Evolutionary conservation across 208 protist genomes (phyloP), one percentile per base, ranked within the genome.

Genomic region (Wallacemonas sp.): DNA sequence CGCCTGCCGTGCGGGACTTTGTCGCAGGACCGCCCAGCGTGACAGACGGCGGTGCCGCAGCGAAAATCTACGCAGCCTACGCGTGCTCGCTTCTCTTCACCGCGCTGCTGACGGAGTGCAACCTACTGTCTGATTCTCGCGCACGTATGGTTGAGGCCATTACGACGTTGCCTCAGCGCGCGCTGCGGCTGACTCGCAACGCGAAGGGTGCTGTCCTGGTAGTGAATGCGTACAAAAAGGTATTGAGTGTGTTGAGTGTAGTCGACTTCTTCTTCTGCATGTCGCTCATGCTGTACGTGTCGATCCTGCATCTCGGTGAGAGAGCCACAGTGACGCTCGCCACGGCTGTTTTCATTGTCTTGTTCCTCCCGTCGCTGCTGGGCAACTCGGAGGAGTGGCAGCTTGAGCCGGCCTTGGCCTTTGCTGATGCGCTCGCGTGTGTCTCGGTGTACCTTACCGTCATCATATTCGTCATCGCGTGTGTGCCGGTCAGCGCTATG

Each of bases 221-320:
- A 3, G 27, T 67, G 28, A 44, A 38, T 1, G 26, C n/a, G 3
- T 70, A 62, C 31, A 17, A 15, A 11, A 51, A 58, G 46, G 24
- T 85, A 14, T 36, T 60, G 28, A 59, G 72, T 53, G 75, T 71
- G 28, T 78, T 88, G 36, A 82, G 71, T 58, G 84, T 85, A 75
- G 59, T 88, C 4, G 75, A 82, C 61, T 82, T 82, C 47, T 78
- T 78, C 31, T 79, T 79, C 56, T 80, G 61, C 59, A 71, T 88
- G 33, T 61, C 66, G 15, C 49, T 84, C 12, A 69, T 71, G 68
- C 56, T 77, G 30, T 88, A 79, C 78, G 55, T 79, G 30, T 75
- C 78, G 19, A 53, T 70, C 15, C 71, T 77, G 56, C 56, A 83
- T 67, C 65, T 74, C 53, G 67, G 80, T 62, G 73, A 77, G 54